Percentiles rank a stretch among this genome's conserved stretches.
Conservation (phyloP, 495 filamentous ascomycete species). For the Hamigera avellanea region DNA sequence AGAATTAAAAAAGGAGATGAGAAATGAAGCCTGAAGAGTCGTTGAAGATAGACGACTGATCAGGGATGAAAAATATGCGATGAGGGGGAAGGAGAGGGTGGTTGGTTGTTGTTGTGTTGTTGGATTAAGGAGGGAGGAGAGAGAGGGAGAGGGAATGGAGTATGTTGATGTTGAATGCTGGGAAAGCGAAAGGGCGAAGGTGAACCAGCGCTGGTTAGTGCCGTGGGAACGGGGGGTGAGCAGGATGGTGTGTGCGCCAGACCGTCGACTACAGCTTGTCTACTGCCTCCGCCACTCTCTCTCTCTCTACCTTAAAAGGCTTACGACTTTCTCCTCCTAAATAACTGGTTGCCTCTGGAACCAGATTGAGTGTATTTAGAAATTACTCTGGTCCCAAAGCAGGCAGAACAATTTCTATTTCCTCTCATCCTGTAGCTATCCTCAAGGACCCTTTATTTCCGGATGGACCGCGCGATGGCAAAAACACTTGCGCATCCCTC, state of each 20-base stretch:
- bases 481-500: slow-evolving; percentile 1
- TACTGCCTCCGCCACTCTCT: too few relatives aligned
- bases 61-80: slow-evolving; percentile 17
- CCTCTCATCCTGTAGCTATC: too few relatives aligned
- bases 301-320: too few relatives aligned
- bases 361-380: too few relatives aligned
- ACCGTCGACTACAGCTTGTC: not conserved
- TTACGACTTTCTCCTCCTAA: too few relatives aligned
- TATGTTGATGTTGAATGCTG: slow-evolving; percentile 19
- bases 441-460: too few relatives aligned
- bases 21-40: slow-evolving; percentile 21
- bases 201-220: not conserved
- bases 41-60: slow-evolving; percentile 16
- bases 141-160: slow-evolving; percentile 18
- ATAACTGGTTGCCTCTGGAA: not conserved
- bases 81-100: slow-evolving; percentile 14
- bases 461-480: not conserved
- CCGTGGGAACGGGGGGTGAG: not conserved
- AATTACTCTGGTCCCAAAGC: too few relatives aligned
- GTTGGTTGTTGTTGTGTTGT: slow-evolving; percentile 3
- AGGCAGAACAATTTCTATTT: not conserved
- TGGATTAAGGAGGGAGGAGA: slow-evolving; percentile 17
- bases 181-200: not conserved
- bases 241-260: not conserved
- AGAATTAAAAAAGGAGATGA: slow-evolving; percentile 24